Conservation (phyloP, 2,329 filamentous ascomycete species). For the Didymellaceae sp. region DNA sequence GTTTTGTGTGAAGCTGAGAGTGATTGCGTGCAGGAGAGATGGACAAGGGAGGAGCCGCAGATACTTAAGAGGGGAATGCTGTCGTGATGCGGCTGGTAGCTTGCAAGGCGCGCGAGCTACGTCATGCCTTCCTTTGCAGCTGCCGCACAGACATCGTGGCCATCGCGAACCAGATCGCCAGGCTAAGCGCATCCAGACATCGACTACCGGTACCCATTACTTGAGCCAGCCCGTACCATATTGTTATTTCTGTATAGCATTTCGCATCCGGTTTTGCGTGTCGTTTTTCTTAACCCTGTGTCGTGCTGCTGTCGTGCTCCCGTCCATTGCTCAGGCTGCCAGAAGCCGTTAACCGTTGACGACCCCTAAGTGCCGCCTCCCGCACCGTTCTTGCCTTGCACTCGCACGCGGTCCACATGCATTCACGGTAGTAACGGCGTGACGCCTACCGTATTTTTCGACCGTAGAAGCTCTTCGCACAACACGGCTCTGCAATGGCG, state of each 20-base stretch:
- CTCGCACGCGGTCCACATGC: slow-evolving; percentile 34
- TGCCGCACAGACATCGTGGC: slow-evolving; percentile 13
- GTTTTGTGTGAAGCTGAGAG: slow-evolving; percentile 14
- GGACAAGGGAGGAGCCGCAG: slow-evolving; percentile 13
- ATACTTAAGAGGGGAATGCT: slow-evolving; percentile 37
- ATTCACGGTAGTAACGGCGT: slow-evolving; percentile 37
- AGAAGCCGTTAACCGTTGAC: slow-evolving; percentile 7
- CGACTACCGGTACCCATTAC: not conserved
- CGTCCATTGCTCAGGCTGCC: slow-evolving; percentile 8
- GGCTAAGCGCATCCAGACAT: slow-evolving; percentile 9
- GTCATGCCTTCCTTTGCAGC: slow-evolving; percentile 8
- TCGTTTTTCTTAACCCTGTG: not conserved
- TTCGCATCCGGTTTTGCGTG: not conserved
- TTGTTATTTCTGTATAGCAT: slow-evolving; percentile 6
- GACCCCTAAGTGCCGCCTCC: slow-evolving; percentile 28
- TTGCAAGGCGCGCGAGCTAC: slow-evolving; percentile 7
- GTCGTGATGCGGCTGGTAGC: slow-evolving; percentile 19
- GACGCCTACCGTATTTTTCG: slow-evolving; percentile 22
- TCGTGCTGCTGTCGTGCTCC: slow-evolving; percentile 5
- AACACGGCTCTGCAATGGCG: slow-evolving; percentile 26
- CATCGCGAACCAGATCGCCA: slow-evolving; percentile 18
- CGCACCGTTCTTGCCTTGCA: slow-evolving; percentile 27
- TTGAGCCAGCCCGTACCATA: not conserved
- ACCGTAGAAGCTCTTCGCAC: slow-evolving; percentile 1
- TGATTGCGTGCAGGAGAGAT: slow-evolving; percentile 11